Conservation (phyloP, 106 monocot genomes). For the Dendrobium catenatum region DNA sequence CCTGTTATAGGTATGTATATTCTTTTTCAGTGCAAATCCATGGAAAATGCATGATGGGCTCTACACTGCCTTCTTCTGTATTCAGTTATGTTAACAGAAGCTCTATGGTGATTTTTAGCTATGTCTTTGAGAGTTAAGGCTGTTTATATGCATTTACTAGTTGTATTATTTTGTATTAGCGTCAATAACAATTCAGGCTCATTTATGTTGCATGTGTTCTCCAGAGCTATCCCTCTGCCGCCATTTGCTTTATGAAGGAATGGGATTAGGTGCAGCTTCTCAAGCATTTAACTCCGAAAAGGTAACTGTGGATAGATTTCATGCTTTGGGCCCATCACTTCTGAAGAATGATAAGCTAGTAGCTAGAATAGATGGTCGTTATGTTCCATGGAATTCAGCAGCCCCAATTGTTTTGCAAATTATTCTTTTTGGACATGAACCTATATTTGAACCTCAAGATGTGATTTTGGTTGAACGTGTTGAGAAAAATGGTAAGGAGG, state of each 20-base stretch:
- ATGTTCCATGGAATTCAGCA: conserved; percentile 61
- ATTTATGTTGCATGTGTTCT: conserved; percentile 13
- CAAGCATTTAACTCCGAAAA: conserved; percentile 48
- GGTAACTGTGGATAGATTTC: conserved; percentile 42
- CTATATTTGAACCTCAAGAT: conserved; percentile 43
- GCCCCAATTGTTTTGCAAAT: conserved; percentile 53
- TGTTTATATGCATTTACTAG: background rate
- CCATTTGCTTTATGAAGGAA: conserved; percentile 62
- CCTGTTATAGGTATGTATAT: conserved; percentile 39
- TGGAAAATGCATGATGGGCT: background rate
- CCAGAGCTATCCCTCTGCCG: conserved; percentile 59
- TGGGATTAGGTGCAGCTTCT: conserved; percentile 56
- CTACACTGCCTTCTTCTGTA: background rate
- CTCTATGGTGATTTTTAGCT: background rate
- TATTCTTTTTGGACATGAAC: conserved; percentile 49
- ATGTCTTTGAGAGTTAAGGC: background rate
- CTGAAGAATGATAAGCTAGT: conserved; percentile 55
- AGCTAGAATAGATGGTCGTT: conserved; percentile 42
- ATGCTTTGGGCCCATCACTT: conserved; percentile 32
- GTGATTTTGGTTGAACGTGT: conserved; percentile 37
- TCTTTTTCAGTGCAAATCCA: background rate
- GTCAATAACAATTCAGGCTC: background rate
- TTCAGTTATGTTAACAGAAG: background rate
- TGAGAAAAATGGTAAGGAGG: conserved; percentile 11
- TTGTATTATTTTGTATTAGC: background rate